Percentiles rank a stretch among this genome's conserved stretches.
phyloP scores from a whole-genome alignment of 345 rosid species.

The Hypericum perforatum region DNA sequence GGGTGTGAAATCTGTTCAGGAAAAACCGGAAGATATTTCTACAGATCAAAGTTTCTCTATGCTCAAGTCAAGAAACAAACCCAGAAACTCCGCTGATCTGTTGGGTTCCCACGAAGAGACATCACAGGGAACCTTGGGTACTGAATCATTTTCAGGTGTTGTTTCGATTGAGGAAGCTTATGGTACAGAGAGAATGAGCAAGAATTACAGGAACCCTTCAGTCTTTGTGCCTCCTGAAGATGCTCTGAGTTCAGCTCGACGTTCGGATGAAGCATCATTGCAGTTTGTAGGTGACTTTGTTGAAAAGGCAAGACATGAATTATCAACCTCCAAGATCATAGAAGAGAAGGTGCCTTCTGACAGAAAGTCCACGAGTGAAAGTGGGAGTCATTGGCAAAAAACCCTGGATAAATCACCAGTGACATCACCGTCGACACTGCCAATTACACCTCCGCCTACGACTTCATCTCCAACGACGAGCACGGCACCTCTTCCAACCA shows the following conservation, averaged over 20 bases:
- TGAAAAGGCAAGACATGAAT: constrained; percentile 49
- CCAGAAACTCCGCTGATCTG: constrained; percentile 14
- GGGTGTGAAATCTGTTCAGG: constrained; percentile 22
- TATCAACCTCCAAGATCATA: constrained; percentile 35
- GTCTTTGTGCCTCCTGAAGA: constrained; percentile 29
- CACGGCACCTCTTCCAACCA: constrained; percentile 19
- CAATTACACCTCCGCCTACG: constrained; percentile 25
- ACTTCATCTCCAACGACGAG: no score
- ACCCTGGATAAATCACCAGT: constrained; percentile 37
- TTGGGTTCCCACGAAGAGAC: constrained; percentile 25
- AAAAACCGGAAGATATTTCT: constrained; percentile 22
- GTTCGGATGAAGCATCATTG: constrained; percentile 48
- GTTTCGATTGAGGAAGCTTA: constrained; percentile 24
- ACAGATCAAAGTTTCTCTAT: constrained; percentile 25
- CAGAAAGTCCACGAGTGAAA: constrained; percentile 12
- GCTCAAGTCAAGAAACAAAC: constrained; percentile 24
- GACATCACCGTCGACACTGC: constrained; percentile 44
- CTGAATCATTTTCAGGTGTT: constrained; percentile 30
- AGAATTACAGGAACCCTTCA: constrained; percentile 22
- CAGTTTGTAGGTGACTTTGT: constrained; percentile 58
- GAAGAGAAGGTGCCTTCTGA: constrained; percentile 18
- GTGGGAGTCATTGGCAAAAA: constrained; percentile 26
- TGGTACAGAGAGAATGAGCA: constrained; percentile 22
- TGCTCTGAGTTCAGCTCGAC: constrained; percentile 57
- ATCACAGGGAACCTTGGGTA: constrained; percentile 28